Evolutionary conservation across 2,329 filamentous ascomycete genomes (phyloP), one percentile per base, ranked within the genome.

Genomic region (Xylaria sp.): DNA sequence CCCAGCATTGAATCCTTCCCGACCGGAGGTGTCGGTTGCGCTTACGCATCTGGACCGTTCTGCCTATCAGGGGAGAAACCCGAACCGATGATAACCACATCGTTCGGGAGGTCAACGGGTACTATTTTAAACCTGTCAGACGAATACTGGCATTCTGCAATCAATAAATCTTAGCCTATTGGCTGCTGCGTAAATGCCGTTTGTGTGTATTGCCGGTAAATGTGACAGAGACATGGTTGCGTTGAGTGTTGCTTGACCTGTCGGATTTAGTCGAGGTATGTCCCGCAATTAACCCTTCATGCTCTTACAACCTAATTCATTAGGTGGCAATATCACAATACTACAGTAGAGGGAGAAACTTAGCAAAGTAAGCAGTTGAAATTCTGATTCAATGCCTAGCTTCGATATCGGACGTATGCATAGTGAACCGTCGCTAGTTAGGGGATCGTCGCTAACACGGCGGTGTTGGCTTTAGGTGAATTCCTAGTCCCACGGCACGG

Each of bases 1-100:
- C 44, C 49, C 25, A 49, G 41, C 27, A 15, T 31, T 21, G 31
- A 19, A 37, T 23, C 38, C 19, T 52, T 17, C 35, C 51, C 25
- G 44, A 41, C 55, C 49, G 51, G 55, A 54, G 13, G 19, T 17
- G 41, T 52, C 47, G 54, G 46, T 41, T 31, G 35, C 35, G 27
- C 21, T 58, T 49, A 37, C 43, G 38, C 29, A 47, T 48, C 17
- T 37, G 29, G 17, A 43, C 49, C 33, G 19, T 23, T 23, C 11
- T 58, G 7, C 17, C 15, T 40, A 25, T 49, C 11, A 6, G 11
- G 35, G 41, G 33, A 38, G 35, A 31, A 46, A 29, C 33, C 19
- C 29, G 29, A 15, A 41, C 23, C n/a, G n/a, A 46, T 49, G 21
- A 17, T 35, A 29, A 27, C 37, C 48, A 49, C 35, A 41, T 17